These are phyloP conservation scores for Trypanosoma congolense DNA, from an alignment of 208 protist species.

Conservation along the genomic window DNA sequence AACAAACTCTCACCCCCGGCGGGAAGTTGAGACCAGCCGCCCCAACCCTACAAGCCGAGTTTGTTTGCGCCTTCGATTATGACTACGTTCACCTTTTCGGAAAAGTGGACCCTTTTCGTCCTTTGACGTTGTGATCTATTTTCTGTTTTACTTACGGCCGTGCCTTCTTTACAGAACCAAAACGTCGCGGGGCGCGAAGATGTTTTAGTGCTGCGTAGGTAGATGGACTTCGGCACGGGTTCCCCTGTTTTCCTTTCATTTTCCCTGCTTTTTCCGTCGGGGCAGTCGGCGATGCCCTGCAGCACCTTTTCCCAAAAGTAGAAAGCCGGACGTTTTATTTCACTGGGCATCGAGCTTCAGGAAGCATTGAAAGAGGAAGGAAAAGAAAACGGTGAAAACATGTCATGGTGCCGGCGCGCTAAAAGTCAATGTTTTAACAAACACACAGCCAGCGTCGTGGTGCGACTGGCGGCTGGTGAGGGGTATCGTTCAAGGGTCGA, in stretches of 20 bases:
- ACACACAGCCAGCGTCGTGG: too few species aligned
- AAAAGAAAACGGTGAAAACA: too few species aligned
- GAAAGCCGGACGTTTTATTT: not conserved
- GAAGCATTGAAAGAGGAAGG: too few species aligned
- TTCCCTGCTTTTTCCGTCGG: not conserved
- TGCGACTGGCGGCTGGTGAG: too few species aligned
- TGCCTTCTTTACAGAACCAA: not conserved
- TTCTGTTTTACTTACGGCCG: not conserved
- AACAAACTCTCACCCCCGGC: too few species aligned
- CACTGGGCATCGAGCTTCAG: not conserved
- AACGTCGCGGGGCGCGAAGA: not conserved
- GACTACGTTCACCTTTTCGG: constrained; percentile 1
- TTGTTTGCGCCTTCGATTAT: not conserved
- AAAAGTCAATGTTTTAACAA: too few species aligned
- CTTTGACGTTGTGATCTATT: not conserved
- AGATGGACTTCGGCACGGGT: not conserved
- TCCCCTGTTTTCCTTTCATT: not conserved
- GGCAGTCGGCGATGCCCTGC: not conserved
- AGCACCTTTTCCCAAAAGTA: not conserved
- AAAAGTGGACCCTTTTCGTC: not conserved
- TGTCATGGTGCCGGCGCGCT: too few species aligned
- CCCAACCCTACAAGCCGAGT: not conserved
- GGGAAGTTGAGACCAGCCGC: too few species aligned
- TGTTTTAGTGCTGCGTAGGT: not conserved
- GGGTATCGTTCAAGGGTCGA: too few species aligned